phyloP scores from a whole-genome alignment of 345 rosid species.

The Salix purpurea region DNA sequence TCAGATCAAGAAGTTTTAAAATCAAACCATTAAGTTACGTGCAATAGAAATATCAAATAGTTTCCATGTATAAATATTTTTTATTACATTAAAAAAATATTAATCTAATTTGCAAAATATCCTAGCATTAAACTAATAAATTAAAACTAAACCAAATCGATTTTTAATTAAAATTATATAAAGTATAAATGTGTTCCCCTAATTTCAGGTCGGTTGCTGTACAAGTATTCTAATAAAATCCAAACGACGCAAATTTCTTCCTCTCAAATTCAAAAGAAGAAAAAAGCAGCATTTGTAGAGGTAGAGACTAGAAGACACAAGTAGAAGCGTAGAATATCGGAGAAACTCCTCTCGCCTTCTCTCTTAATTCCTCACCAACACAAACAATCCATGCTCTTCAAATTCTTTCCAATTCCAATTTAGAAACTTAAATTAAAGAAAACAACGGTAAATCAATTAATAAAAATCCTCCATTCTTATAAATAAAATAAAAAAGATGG shows the following conservation, averaged over 20 bases:
- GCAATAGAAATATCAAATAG: no score
- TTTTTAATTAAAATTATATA: no score
- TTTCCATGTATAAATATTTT: no score
- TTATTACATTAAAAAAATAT: no score
- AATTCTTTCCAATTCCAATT: neutral
- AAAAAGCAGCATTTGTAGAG: neutral
- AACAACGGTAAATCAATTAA: neutral
- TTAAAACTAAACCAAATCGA: no score
- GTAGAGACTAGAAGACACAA: neutral
- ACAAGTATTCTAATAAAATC: no score
- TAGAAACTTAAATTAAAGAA: neutral
- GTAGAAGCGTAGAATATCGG: conserved; percentile 7
- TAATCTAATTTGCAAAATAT: no score
- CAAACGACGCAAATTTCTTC: neutral
- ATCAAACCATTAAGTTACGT: no score
- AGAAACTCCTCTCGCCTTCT: neutral
- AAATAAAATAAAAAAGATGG: conserved; percentile 39
- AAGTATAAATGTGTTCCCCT: no score
- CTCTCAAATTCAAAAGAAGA: neutral
- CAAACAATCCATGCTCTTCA: neutral
- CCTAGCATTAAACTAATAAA: no score
- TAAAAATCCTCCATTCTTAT: neutral
- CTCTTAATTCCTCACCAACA: neutral
- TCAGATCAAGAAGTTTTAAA: no score
- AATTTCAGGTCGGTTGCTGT: no score